Base-by-base conservation (phyloP, 441 rosid genomes). In the Pelargonium myrrhifolium region DNA sequence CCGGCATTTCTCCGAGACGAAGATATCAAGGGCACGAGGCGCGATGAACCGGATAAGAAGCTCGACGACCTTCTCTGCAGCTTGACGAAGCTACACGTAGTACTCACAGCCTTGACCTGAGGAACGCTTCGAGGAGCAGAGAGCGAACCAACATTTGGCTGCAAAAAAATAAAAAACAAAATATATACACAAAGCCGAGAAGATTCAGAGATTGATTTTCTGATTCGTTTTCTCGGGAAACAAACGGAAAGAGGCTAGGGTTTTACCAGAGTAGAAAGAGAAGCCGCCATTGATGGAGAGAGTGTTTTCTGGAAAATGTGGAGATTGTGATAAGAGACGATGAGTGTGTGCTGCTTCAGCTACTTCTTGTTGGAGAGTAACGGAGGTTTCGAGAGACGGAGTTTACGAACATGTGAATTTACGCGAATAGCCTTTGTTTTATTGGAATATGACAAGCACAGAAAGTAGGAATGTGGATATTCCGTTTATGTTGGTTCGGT, bases 221-320 rank as follows among this genome's bases (percentile, higher is more conserved):
- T 9, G 7, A 4, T 31, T 31, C 37, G 7, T 11, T 45, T 45
- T 45, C 53, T 14, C 15, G 18, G 3, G 17, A 58, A 74, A 18
- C 49, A 21, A 49, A 14, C 6, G 64, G 0, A 9, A n/a, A 11
- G 24, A 31, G 37, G 37, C 61, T 59, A 10, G 22, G 63, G 63
- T 20, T 12, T 67, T 66, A 90, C 95, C 85, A 79, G 78, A 68
- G 84, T 75, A 68, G 84, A 56, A 65, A 81, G 76, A 0, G 83
- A 65, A 66, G 86, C 68, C 76, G 94, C 94, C 97, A 90, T 90
- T 69, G 71, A 69, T 67, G 82, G 68, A 68, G 68, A 31, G 37
- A 31, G 37, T 0, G 37, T 31, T 31, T 31, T 31, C 37, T 31
- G 1, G 31, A 28, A 28, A 28, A 28, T 28, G 31, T 31, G 37